These are phyloP conservation scores for Penicillium sp. DNA, from an alignment of 2,329 filamentous ascomycete genomes.

Conservation along the genomic window DNA sequence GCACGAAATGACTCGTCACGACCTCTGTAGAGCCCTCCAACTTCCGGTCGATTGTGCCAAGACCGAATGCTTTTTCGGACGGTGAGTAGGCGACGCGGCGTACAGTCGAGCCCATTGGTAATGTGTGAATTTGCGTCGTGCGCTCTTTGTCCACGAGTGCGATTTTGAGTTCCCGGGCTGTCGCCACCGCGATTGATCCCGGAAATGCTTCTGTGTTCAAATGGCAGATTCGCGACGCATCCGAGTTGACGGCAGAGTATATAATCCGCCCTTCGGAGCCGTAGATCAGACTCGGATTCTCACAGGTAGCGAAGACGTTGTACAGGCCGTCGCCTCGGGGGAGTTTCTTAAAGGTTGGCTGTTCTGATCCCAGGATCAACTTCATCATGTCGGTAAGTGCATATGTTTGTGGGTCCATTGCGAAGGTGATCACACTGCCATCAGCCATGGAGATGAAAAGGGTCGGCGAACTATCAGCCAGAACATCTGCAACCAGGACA, in stretches of 20 bases:
- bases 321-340: conserved; percentile 68
- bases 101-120: conserved; percentile 80
- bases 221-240: conserved; percentile 77
- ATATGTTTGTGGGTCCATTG: conserved; percentile 64
- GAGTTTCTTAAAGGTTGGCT: conserved; percentile 78
- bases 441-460: conserved; percentile 91
- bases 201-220: conserved; percentile 84
- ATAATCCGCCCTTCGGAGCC: conserved; percentile 83
- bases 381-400: conserved; percentile 74
- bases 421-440: conserved; percentile 84
- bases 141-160: conserved; percentile 80
- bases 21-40: conserved; percentile 72
- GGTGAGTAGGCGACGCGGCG: conserved; percentile 84
- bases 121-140: conserved; percentile 82
- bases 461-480: conserved; percentile 69
- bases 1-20: conserved; percentile 77
- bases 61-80: conserved; percentile 76
- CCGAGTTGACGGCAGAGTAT: conserved; percentile 90
- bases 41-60: conserved; percentile 81
- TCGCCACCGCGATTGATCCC: conserved; percentile 78
- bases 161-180: conserved; percentile 74
- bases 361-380: conserved; percentile 81
- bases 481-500: conserved; percentile 75
- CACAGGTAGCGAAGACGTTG: conserved; percentile 90
- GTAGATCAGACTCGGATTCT: conserved; percentile 93